Evolutionary conservation across 2,329 filamentous ascomycete species (phyloP), one percentile per base, ranked within the genome.

Genomic region (Dactylonectria macrodidyma): DNA sequence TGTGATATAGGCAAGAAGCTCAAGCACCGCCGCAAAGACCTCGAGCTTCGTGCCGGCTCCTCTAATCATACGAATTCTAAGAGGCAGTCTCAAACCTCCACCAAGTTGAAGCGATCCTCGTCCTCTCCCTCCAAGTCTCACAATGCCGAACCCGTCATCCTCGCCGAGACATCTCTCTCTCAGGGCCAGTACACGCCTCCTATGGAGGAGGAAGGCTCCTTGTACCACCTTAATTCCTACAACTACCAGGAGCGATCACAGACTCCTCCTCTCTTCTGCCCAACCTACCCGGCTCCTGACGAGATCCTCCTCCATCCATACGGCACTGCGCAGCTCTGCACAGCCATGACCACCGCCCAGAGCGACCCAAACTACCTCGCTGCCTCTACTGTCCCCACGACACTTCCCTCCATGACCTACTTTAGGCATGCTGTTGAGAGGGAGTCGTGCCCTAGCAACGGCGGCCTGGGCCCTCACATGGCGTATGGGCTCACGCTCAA

Each of bases 31-130:
- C n/a, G n/a, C n/a, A n/a, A 95, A 86, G 93, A 95, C 79, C 88
- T 95, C 75, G 93, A 95, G 87, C 90, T 92, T 78, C 88, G 93
- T 73, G 93, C 93, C 65, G 92, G 91, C 52, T 82, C 19, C 19
- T n/a, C n/a, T n/a, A n/a, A n/a, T n/a, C n/a, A n/a, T n/a, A n/a
- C n/a, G n/a, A n/a, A n/a, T n/a, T n/a, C n/a, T n/a, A n/a, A 19
- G 19, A 19, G 74, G 70, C 74, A 76, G 73, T 63, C 64, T 71
- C 73, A 65, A 70, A 74, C 72, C 36, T 60, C 69, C 62, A 73
- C 64, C 72, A 78, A 69, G 74, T 73, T 72, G 81, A 80, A 81
- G 69, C 77, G 69, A 72, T 74, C 62, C 66, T 76, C 62, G 65
- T 76, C 69, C 66, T 61, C 19, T 19, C 19, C 71, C 34, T 69